Base-by-base conservation (phyloP, 2,329 filamentous ascomycete genomes). In the Hyphodiscus sp. region DNA sequence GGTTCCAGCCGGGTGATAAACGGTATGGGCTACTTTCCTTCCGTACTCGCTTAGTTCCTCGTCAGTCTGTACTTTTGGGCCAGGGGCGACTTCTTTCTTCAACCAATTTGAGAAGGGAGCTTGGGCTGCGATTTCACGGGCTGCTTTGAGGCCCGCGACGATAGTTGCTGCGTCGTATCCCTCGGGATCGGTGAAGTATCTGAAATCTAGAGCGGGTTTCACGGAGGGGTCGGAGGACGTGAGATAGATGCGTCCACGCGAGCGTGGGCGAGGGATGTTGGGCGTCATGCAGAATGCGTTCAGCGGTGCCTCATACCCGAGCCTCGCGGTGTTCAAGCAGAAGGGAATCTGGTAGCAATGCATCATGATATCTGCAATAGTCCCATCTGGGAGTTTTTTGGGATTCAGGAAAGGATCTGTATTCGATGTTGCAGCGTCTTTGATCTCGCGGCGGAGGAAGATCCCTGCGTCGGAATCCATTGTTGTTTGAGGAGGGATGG, bases 321-420 rank as follows among this genome's bases (percentile, higher is more conserved):
- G 79, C 42, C 88, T 84, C 52, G 79, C 74, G 1, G 90, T 96
- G 78, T 95, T 95, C 62, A 91, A 82, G 58, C 85, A 88, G 73
- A 95, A 95, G 51, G 90, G 90, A 62, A 95, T 95, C 73, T 95
- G 91, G 76, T 95, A 95, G 80, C 90, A 95, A 75, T 95, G 90
- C 87, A 94, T 94, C 91, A 95, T 95, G 65, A 95, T 74, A 67
- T 96, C 91, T 59, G 87, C 87, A 52, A 88, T 85, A 57, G 87
- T 80, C 50, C 86, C 86, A 63, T 95, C 89, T 1, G 73, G 69
- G 42, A 79, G 66, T 6, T 68, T 71, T 18, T 61, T 56, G n/a
- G 71, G 65, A 16, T 68, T 68, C 19, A 67, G 55, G 19, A 49
- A 58, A 13, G 63, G 61, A 41, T 77, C 75, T 59, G 76, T 78